Evolutionary conservation across 805 yeast species (phyloP), one percentile per base, ranked within the genome.

Genomic region (Saturnispora sanitii): DNA sequence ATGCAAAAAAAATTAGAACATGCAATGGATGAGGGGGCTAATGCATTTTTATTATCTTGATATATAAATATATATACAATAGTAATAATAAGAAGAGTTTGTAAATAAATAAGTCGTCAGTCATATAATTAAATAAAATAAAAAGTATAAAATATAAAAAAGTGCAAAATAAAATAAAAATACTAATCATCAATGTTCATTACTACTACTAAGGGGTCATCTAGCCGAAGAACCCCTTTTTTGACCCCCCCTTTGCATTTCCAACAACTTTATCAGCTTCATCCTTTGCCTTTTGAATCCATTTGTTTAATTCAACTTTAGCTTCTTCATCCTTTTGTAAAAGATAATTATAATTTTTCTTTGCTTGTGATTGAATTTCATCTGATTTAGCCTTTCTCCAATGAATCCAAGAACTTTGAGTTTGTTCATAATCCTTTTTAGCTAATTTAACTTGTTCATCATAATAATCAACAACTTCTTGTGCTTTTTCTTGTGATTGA

Each of bases 11-110:
- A 82, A 39, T 60, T 92, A 6, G 38, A 60, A 11, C 81, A 75
- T 45, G 96, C 97, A 0, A 75, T 87, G 53, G 67, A 66, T 4
- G 96, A 90, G 50, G 98, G 98, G 20, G 80, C 88, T 1, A 90
- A 85, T 25, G 83, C 94, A 1, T 88, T 88, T 58, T 68, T 84
- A 31, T 66, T 88, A 18, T 86, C 96, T 1, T 84, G 57, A 48
- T 19, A 16, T 21, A 9, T 13, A 29, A 21, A 21, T 29, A n/a
- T 27, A 13, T 36, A 9, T 19, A 19, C 33, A 27, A 7, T n/a
- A 27, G 15, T 8, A 27, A n/a, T n/a, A n/a, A n/a, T n/a, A n/a
- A n/a, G n/a, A n/a, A n/a, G n/a, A n/a, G n/a, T n/a, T n/a, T n/a
- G n/a, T n/a, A n/a, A n/a, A n/a, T n/a, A n/a, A n/a, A n/a, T n/a